These are phyloP conservation scores for Cutaneotrichosporon arboriforme DNA, from an alignment of 1,284 basidiomycete genomes.

Conservation along the genomic window DNA sequence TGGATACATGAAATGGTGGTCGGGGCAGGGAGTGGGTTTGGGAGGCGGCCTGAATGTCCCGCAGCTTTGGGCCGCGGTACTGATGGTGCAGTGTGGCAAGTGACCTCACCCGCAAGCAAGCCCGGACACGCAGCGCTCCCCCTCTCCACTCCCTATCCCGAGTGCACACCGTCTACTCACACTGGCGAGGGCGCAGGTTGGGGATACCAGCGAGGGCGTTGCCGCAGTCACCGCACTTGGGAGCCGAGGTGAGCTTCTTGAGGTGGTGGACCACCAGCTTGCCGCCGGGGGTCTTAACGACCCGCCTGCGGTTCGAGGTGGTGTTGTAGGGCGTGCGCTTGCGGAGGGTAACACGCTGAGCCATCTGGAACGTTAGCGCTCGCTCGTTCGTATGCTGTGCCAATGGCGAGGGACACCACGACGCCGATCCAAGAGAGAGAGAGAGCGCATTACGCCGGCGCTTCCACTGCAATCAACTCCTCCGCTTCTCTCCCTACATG, in stretches of 20 bases:
- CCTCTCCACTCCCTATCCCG: not conserved
- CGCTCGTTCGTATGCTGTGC: not conserved
- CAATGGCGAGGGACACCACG: no score
- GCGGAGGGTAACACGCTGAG: constrained; percentile 98
- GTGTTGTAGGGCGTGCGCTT: constrained; percentile 99
- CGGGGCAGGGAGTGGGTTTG: no score
- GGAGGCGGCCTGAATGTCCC: no score
- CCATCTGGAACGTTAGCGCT: constrained; percentile 58
- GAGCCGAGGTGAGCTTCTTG: constrained; percentile 55
- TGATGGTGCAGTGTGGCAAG: no score
- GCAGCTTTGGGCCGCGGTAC: no score
- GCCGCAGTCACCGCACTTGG: constrained; percentile 98
- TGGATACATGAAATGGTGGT: no score
- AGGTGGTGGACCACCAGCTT: constrained; percentile 51
- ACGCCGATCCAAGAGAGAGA: not conserved
- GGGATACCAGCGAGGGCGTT: constrained; percentile 85
- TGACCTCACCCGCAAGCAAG: no score
- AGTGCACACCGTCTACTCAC: constrained; percentile 27
- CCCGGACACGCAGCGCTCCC: no score
- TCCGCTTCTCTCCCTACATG: no score
- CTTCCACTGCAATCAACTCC: not conserved
- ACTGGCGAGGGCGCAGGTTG: constrained; percentile 85
- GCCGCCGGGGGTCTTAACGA: constrained; percentile 84
- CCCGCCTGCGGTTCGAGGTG: constrained; percentile 86
- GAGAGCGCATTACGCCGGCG: not conserved